Base-by-base conservation (phyloP, 2,329 filamentous ascomycete genomes). In the Penicillium aurantiogriseum region DNA sequence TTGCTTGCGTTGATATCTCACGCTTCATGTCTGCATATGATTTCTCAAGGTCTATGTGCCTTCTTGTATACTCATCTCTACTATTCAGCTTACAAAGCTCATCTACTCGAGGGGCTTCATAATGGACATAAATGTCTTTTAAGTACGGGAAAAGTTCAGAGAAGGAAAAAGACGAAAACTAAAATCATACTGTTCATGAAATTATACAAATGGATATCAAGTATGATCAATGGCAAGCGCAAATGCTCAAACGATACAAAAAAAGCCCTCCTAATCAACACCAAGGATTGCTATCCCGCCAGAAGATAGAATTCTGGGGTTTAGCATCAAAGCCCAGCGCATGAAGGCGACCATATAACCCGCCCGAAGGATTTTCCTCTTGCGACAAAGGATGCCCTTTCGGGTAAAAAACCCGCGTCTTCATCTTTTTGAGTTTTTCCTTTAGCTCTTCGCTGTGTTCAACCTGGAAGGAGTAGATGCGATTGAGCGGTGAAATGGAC, bases 291-390 rank as follows among this genome's bases (percentile, higher is more conserved):
- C 62, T 49, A 56, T 63, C 60, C 6, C 23, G 13, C 54, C 49
- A 66, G 23, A 50, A 57, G 35, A 40, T 57, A 58, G 51, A 21
- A 43, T 23, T 38, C 9, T 49, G 8, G 58, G 51, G 44, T 57
- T 60, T 35, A 53, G 36, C 59, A 60, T 53, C 27, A 17, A 57
- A 23, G 6, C 52, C 63, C 35, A 65, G 25, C 4, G 59, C 61
- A 36, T 55, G 55, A 44, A 67, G 40, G 8, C 63, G 64, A 23
- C 63, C 61, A 57, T 59, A 65, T 7, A 66, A 57, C 19, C 64
- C 63, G 27, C 38, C 61, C 7, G 25, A 38, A 5, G 63, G 58
- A 17, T 61, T 60, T 5, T 57, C 64, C 35, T 57, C 31, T 10
- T 54, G 55, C n/a, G 25, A 50, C 58, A 56, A 29, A 25, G 46